These are phyloP conservation scores for Vitis vinifera DNA, from an alignment of 164 flowering plant genomes.

Conservation along the genomic window ASM3070453v1 NC_081810.1:4746001-4746500, in stretches of 20 bases:
- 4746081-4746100: conserved; percentile 94
- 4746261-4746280: not conserved
- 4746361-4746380: no score
- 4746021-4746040: not conserved
- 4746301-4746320: no score
- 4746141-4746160: conserved; percentile 87
- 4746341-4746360: no score
- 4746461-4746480: no score
- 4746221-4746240: not conserved
- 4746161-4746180: conserved; percentile 86
- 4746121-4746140: conserved; percentile 87
- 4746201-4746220: not conserved
- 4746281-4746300: no score
- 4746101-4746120: conserved; percentile 93
- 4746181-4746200: conserved; percentile 1
- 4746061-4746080: conserved; percentile 45
- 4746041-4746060: not conserved
- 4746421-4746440: no score
- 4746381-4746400: no score
- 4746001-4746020: not conserved
- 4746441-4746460: no score
- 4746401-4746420: no score
- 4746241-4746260: not conserved
- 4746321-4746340: no score
- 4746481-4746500: no score